Evolutionary conservation across 139 green algal species (phyloP), one percentile per base, ranked within the genome.

Genomic region (Tetradesmus lagerheimii): DNA sequence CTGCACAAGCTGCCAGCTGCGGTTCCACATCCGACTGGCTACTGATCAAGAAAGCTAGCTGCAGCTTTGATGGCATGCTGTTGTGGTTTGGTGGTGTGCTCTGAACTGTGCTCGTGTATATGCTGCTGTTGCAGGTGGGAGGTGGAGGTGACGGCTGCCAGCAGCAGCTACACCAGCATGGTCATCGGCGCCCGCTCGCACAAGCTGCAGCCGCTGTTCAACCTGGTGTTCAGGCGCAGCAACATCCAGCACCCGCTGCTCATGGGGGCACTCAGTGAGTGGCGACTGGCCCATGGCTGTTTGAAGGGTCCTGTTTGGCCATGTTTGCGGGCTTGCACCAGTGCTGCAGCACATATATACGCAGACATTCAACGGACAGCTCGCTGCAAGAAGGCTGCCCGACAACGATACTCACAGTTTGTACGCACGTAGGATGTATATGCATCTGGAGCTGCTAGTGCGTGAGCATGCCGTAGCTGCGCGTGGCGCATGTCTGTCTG

Each of bases 211-310:
- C 93, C 93, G 37, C 95, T 99, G 81, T 99, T 98, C 91, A 86
- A 80, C 29, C 93, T 99, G 78, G 95, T 98, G 74, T 98, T 99
- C 90, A 93, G 96, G 8, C 95, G 96, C 66, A 96, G 85, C 91
- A 93, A 89, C 23, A 94, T 94, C 38, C 95, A 98, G 88, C 97
- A 99, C 93, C 96, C 97, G 2, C 90, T 99, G 34, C 92, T 99
- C 41, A 95, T 95, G 53, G 95, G 96, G 18, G 96, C 97, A 9
- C 92, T 99, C 23, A 38, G 86, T 90, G 67, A 90, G 86, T 45
- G 4, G 15, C 41, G 29, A 1, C 47, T 62, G 47, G 6, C 2
- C n/a, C 20, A 2, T 18, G 47, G 47, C 47, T 62, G 4, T 62
- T 11, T 11, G 1, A 62, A 20, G 8, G 20, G 47, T 34, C 34